Base-by-base conservation (phyloP, 441 rosid species). In the Metrosideros polymorpha region DNA sequence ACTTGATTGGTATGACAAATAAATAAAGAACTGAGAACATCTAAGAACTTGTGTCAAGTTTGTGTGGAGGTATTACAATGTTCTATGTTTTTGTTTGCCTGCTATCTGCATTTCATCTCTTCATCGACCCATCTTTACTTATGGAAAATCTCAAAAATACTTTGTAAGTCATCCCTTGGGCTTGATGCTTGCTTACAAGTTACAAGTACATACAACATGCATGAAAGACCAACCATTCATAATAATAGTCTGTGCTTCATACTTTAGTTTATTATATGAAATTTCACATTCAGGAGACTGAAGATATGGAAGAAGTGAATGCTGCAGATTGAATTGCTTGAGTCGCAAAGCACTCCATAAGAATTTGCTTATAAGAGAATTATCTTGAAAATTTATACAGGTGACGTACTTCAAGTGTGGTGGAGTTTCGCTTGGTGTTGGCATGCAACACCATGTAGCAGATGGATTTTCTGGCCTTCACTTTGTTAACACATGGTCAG, bases 391-490 rank as follows among this genome's bases (percentile, higher is more conserved):
- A 82, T 82, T 5, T 85, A 18, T 63, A 45, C 87, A 94, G 97
- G 93, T 97, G 54, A 98, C 99, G 22, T 90, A 90, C 90, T 96
- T 98, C 90, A 98, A 96, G 90, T 98, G 99, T 27, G 99, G 99
- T 18, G 99, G 99, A 86, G 97, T 90, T 57, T 98, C 99, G 22
- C 98, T 98, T 55, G 99, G 99, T 0, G 99, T 96, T 54, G 99
- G 99, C 29, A 98, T 96, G 98, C 99, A 96, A 87, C 99, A 98
- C 91, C 96, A 96, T 87, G 98, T 66, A 6, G 99, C 99, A 6
- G 99, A 98, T 88, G 99, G 99, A 52, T 96, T 89, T 90, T 98
- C 99, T 52, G 99, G 99, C 84, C 98, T 98, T 79, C 99, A 96
- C 89, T 96, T 98, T 84, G 94, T 98, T 82, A 98, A 98, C 49